Evolutionary conservation across 2,329 filamentous ascomycete genomes (phyloP).

Genomic region (Aureobasidium namibiae): DNA sequence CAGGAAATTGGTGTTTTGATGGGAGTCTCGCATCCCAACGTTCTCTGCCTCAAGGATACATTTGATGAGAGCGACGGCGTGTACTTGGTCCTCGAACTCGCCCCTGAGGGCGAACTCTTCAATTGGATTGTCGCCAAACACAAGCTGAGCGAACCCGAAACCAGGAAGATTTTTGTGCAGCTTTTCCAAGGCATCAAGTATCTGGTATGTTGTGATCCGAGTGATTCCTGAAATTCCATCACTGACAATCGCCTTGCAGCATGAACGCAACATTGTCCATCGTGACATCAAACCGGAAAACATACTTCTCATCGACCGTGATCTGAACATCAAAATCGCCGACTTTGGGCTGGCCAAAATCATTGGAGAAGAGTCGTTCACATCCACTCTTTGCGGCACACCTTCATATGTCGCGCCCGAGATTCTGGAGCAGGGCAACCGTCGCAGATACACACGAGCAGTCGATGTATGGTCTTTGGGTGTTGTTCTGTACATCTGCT

Average conservation of each 20-base stretch:
- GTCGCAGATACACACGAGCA: constrained; percentile 85
- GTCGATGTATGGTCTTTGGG: constrained; percentile 96
- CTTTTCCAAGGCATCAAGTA: constrained; percentile 93
- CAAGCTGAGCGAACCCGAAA: constrained; percentile 76
- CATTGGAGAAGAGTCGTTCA: constrained; percentile 96
- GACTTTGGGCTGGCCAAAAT: constrained; percentile 98
- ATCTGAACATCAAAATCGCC: constrained; percentile 80
- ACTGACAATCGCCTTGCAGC: constrained; percentile 43
- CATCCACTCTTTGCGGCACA: constrained; percentile 90
- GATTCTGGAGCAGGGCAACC: constrained; percentile 72
- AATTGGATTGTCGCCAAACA: constrained; percentile 88
- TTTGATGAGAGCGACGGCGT: constrained; percentile 88
- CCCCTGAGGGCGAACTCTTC: constrained; percentile 89
- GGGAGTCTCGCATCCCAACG: constrained; percentile 90
- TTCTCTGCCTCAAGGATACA: constrained; percentile 88
- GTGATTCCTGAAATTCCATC: background rate
- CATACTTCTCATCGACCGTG: constrained; percentile 78
- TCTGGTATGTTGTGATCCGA: constrained; percentile 52
- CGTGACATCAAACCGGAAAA: constrained; percentile 98
- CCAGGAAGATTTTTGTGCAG: constrained; percentile 80
- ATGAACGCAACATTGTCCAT: constrained; percentile 94
- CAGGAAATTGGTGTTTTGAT: constrained; percentile 96
- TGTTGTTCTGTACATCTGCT: constrained; percentile 95
- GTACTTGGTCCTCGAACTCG: constrained; percentile 84
- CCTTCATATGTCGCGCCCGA: constrained; percentile 86